Base-by-base conservation (phyloP, 768 basidiomycete species). In the Cubamyces sp. region DNA sequence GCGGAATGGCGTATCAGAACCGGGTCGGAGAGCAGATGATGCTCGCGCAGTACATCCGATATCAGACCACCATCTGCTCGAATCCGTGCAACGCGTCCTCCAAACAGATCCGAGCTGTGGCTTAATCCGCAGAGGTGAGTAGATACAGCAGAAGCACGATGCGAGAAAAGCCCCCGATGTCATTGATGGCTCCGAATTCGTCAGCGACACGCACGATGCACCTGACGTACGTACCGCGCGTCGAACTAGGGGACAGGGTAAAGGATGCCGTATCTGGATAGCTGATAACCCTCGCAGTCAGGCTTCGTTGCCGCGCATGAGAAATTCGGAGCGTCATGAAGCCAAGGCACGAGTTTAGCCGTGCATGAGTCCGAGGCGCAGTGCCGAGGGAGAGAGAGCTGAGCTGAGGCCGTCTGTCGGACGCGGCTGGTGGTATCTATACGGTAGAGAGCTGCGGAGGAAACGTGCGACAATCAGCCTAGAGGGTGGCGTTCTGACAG, bases 91-190 rank as follows among this genome's bases (percentile, higher is more conserved):
- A 52, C 28, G 30, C 51, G 42, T 43, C 42, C 18, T 30, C 47
- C 25, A 50, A 23, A 19, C 48, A 61, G 48, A 53, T 61, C 50
- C 37, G 60, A 42, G 40, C 53, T 19, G 23, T 42, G 37, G 16
- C n/a, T 53, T 54, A 56, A 56, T 61, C 16, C 46, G 41, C 23
- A 23, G 19, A 23, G 60, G 56, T 53, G 61, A 28, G 57, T 57
- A 52, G 37, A 26, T 34, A 47, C 37, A 26, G 49, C 50, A 18
- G 34, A 34, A 34, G 34, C 34, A 34, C 34, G 34, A 5, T 53
- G 42, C 19, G 54, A n/a, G 23, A 11, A 30, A 3, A 43, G 34
- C 34, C 34, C 34, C 34, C 34, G 15, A 55, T 63, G 56, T 57
- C 56, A 63, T 57, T 63, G 56, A 48, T 50, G 54, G 41, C 42